phyloP scores from a whole-genome alignment of 768 basidiomycete genomes.

The Suillus ampliporus region DNA sequence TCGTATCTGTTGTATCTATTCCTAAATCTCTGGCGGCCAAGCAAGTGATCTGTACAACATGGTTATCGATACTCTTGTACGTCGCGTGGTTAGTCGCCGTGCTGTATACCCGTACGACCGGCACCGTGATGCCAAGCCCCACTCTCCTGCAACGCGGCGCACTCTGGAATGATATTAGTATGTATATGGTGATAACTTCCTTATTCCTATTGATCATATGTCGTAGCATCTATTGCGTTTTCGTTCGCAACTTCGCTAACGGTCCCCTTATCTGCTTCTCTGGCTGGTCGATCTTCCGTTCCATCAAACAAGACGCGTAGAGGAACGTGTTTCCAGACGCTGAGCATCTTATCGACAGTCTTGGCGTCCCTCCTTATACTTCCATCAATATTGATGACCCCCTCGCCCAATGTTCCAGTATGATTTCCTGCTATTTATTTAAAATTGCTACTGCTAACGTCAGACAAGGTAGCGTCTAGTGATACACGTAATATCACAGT shows the following conservation, averaged over 20 bases:
- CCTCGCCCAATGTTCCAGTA: conserved; percentile 49
- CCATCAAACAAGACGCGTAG: conserved; percentile 47
- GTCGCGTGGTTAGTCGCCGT: conserved; percentile 63
- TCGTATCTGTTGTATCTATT: conserved; percentile 57
- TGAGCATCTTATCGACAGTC: conserved; percentile 56
- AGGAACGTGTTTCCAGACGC: conserved; percentile 60
- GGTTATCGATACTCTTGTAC: conserved; percentile 64
- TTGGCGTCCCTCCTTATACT: conserved; percentile 57
- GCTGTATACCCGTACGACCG: conserved; percentile 56
- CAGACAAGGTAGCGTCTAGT: conserved; percentile 14
- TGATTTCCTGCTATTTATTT: conserved; percentile 31
- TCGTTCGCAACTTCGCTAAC: conserved; percentile 70
- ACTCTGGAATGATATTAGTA: conserved; percentile 71
- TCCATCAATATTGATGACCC: conserved; percentile 61
- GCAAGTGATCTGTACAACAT: conserved; percentile 59
- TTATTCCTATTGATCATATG: conserved; percentile 38
- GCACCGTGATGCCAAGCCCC: conserved; percentile 43
- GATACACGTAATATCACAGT: conserved; percentile 15
- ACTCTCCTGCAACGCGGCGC: conserved; percentile 49
- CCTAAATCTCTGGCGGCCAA: conserved; percentile 60
- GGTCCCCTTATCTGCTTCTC: conserved; percentile 65
- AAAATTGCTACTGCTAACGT: conserved; percentile 26
- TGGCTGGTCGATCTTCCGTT: conserved; percentile 44
- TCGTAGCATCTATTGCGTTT: conserved; percentile 56
- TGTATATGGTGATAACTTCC: conserved; percentile 32